Evolutionary conservation across 2,329 filamentous ascomycete species (phyloP), one percentile per base, ranked within the genome.

Genomic region (Pseudopyrenochaeta lycopersici): DNA sequence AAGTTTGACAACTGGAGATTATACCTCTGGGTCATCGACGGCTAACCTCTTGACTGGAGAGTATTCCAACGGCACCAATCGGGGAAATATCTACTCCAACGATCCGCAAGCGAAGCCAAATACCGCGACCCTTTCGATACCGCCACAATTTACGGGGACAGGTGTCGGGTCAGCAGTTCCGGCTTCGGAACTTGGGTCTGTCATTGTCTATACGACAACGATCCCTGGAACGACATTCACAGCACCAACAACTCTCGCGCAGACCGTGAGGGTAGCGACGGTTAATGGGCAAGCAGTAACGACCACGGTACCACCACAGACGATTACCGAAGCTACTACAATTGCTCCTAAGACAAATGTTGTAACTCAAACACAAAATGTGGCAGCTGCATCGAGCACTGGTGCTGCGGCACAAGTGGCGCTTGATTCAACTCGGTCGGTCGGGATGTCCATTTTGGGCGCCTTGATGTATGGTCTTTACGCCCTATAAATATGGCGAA

Each of bases 131-230:
- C 62, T 82, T 15, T 68, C 73, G 7, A 72, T 82, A 7, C 80
- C 80, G 4, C 74, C 74, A 1, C 79, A 80, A 38, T 82, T 71
- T 55, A 83, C 81, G 0, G 78, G 72, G 14, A 72, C 72, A 1
- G 81, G 81, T 12, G 74, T 80, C 2, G 81, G 80, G 6, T 75
- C 68, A 15, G 80, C 79, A 0, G 79, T 83, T 35, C 80, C 81
- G 0, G 73, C 74, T 0, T 77, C 73, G 7, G 76, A 73, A 39
- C 65, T 83, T 9, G 81, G 78, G 14, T 74, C 70, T 10, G 50
- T 74, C 9, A 56, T 76, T 4, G 73, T 74, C 0, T 63, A 71
- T 27, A 79, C 70, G 1, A 75, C 72, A 4, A 71, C 67, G 0
- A 61, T 73, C 30, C 56, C 64, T 4, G 65, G 64, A 21, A 66